Conservation (phyloP, 2,329 filamentous ascomycete species). For the Pseudogymnoascus sp. region DNA sequence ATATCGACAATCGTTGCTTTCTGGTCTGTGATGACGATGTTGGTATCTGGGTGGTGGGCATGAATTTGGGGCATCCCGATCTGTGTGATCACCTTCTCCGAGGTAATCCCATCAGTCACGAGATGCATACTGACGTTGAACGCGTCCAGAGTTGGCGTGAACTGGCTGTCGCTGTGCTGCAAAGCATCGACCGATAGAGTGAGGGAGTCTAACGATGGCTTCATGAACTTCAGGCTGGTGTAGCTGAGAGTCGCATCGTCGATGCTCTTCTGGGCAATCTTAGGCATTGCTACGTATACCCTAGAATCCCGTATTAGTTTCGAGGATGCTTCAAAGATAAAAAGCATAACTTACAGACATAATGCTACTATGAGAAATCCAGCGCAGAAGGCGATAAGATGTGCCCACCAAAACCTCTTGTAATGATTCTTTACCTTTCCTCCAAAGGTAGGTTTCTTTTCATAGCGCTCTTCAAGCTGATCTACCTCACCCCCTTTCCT, state of each 20-base stretch:
- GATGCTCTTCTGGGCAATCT: conserved; percentile 46
- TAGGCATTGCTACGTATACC: conserved; percentile 50
- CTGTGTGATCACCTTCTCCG: conserved; percentile 20
- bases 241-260: conserved; percentile 42
- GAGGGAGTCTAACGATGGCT: conserved; percentile 40
- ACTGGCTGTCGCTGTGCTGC: conserved; percentile 39
- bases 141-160: conserved; percentile 43
- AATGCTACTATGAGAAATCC: conserved; percentile 44
- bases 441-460: conserved; percentile 10
- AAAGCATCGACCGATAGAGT: conserved; percentile 39
- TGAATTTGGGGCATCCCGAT: conserved; percentile 25
- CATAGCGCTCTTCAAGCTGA: conserved; percentile 13
- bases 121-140: conserved; percentile 46
- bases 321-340: neutral
- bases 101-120: conserved; percentile 27
- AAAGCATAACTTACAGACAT: conserved; percentile 40
- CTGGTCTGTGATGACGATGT: conserved; percentile 38
- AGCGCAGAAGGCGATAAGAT: conserved; percentile 41
- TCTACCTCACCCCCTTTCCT: conserved; percentile 14
- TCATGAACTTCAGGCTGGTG: conserved; percentile 39
- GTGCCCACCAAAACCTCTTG: conserved; percentile 43
- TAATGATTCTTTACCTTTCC: conserved; percentile 24
- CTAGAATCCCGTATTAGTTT: conserved; percentile 24
- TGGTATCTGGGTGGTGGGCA: conserved; percentile 24
- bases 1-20: conserved; percentile 33